These are phyloP conservation scores for Cladosporium sp. DNA, from an alignment of 2,329 filamentous ascomycete genomes.

Conservation along the genomic window DNA sequence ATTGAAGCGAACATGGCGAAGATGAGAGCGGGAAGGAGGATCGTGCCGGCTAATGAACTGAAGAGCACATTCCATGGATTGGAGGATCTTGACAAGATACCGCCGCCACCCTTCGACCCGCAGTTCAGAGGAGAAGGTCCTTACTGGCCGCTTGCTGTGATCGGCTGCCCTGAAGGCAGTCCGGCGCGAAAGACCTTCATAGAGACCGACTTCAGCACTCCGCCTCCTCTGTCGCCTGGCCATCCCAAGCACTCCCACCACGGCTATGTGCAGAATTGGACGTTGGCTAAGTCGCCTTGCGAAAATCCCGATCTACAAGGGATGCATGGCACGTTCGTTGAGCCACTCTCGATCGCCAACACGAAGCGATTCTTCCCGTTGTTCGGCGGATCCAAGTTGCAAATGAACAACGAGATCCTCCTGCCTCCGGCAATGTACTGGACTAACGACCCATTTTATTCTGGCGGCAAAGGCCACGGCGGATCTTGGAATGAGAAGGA, in stretches of 20 bases:
- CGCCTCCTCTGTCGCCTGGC: slow-evolving; percentile 29
- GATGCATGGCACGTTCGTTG: slow-evolving; percentile 44
- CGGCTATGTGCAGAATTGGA: slow-evolving; percentile 45
- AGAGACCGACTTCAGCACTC: slow-evolving; percentile 33
- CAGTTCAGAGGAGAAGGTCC: slow-evolving; percentile 27
- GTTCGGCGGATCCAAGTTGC: slow-evolving; percentile 46
- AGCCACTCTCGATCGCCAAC: slow-evolving; percentile 42
- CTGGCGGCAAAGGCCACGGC: slow-evolving; percentile 35
- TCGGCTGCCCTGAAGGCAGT: slow-evolving; percentile 36
- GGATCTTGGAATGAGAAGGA: slow-evolving; percentile 39
- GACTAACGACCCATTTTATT: slow-evolving; percentile 39
- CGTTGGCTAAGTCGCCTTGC: slow-evolving; percentile 40
- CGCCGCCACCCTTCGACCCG: slow-evolving; percentile 24
- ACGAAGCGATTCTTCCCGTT: slow-evolving; percentile 42
- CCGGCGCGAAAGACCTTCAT: slow-evolving; percentile 31
- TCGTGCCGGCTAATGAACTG: slow-evolving; percentile 26
- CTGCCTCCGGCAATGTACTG: slow-evolving; percentile 47
- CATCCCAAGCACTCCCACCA: slow-evolving; percentile 31
- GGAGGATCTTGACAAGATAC: slow-evolving; percentile 22
- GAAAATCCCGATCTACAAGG: slow-evolving; percentile 39
- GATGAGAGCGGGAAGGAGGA: slow-evolving; percentile 25
- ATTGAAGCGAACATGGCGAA: slow-evolving; percentile 35
- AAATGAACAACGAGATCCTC: slow-evolving; percentile 48
- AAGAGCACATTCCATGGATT: slow-evolving; percentile 26
- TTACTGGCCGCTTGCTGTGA: slow-evolving; percentile 39